phyloP scores from a whole-genome alignment of 192 early-diverging fungal species.

The Coemansia sp. region DNA sequence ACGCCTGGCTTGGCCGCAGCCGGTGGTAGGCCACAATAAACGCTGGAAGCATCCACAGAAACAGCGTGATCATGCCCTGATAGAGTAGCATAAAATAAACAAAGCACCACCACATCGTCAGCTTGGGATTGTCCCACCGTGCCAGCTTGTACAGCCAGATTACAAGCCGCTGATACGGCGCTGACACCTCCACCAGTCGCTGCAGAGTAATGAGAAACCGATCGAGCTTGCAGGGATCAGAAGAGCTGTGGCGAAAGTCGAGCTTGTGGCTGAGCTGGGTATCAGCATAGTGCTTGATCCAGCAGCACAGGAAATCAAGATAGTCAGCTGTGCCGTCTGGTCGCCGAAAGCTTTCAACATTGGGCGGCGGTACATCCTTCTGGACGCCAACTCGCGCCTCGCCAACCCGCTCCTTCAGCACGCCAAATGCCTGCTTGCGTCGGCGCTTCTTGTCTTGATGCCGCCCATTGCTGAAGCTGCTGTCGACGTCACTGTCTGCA shows the following conservation, averaged over 20 bases:
- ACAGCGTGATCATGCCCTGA: constrained; percentile 34
- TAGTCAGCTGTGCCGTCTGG: constrained; percentile 48
- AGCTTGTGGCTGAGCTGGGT: constrained; percentile 48
- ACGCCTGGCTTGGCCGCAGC: constrained; percentile 50
- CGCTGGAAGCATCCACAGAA: constrained; percentile 44
- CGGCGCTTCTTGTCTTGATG: constrained; percentile 16
- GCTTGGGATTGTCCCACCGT: constrained; percentile 51
- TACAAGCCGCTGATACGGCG: constrained; percentile 51
- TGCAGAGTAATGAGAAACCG: constrained; percentile 46
- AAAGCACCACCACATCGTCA: constrained; percentile 48
- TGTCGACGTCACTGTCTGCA: constrained; percentile 6
- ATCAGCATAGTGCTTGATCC: constrained; percentile 43
- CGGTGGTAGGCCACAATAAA: constrained; percentile 52
- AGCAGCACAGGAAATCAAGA: constrained; percentile 18
- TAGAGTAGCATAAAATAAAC: constrained; percentile 49
- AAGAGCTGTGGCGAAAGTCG: constrained; percentile 50
- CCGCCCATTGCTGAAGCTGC: constrained; percentile 1
- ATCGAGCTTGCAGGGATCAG: constrained; percentile 51
- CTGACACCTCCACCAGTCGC: constrained; percentile 51
- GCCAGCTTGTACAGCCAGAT: constrained; percentile 53
- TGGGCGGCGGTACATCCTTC: constrained; percentile 25
- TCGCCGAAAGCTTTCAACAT: constrained; percentile 16
- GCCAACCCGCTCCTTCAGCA: constrained; percentile 37
- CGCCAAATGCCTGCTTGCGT: constrained; percentile 45
- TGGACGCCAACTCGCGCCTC: constrained; percentile 53